A percentile compares a stretch with the other conserved stretches of the same genome.
Conservation (phyloP, 169 alveolate species). For the Eimeria necatrix region DNA sequence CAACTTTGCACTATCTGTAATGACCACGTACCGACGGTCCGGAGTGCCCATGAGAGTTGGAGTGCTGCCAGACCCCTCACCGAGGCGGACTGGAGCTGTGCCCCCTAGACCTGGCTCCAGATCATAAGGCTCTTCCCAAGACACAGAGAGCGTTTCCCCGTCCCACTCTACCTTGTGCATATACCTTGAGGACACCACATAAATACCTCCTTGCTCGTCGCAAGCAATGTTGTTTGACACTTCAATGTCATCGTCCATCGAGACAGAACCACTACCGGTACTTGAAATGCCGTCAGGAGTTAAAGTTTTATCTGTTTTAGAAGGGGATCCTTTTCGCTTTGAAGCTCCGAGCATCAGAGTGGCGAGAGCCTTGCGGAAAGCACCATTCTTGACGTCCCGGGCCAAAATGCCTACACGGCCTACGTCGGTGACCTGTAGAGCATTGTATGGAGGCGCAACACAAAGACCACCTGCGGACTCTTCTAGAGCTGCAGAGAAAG, state of each 20-base stretch:
- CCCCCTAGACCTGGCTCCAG: conserved; percentile 64
- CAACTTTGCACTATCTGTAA: conserved; percentile 77
- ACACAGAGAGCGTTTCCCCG: conserved; percentile 46
- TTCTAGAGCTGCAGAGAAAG: not conserved
- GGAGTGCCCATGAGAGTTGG: conserved; percentile 81
- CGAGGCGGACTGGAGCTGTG: conserved; percentile 78
- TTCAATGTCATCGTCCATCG: conserved; percentile 59
- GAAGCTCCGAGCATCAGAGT: conserved; percentile 73
- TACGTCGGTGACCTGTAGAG: conserved; percentile 77
- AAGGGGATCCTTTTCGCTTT: conserved; percentile 49
- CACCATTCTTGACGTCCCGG: conserved; percentile 70
- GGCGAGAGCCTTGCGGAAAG: conserved; percentile 70
- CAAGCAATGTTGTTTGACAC: conserved; percentile 82
- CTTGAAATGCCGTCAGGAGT: conserved; percentile 61
- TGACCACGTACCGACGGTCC: conserved; percentile 70
- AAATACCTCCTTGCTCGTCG: conserved; percentile 80
- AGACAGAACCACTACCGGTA: not conserved
- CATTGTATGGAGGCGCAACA: too few species aligned
- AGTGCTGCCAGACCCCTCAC: conserved; percentile 82
- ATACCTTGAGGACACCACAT: conserved; percentile 77
- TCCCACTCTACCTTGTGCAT: conserved; percentile 81
- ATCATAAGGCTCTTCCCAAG: conserved; percentile 80
- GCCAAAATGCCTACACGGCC: conserved; percentile 79
- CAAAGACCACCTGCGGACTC: too few species aligned
- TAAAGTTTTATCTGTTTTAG: conserved; percentile 24